Evolutionary conservation across 352 stramenopile genomes (phyloP), one percentile per base, ranked within the genome.

Genomic region (Pythium oligandrum): DNA sequence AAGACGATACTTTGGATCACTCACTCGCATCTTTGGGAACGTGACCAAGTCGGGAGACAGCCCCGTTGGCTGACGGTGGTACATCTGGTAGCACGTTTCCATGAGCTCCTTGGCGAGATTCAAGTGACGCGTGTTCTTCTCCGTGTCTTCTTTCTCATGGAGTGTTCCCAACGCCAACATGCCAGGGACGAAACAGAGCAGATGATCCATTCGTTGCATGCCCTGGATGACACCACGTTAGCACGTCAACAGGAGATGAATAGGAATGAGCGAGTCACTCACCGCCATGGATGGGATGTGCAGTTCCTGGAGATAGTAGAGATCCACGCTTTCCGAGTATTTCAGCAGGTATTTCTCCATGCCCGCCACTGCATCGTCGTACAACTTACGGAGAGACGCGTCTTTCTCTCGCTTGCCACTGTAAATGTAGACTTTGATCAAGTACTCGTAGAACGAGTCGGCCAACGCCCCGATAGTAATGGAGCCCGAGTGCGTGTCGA

Each of bases 401-500:
- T 95, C 86, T 33, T 90, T 54, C 11, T 67, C 30, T 6, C 66
- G 66, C 55, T 87, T 86, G 40, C 93, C 94, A 40, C 90, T 96
- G 76, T 98, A 97, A n/a, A 99, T 65, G 75, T 91, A 99, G 38
- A 96, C 78, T 72, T 99, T 99, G 40, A 99, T 68, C 50, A 99
- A 71, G 69, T 99, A 99, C 72, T 99, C 96, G 67, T 99, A 99
- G 63, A 98, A 97, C 10, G 86, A 98, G 66, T 99, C 97, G 8
- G 88, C 92, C 43, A 97, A 85, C 8, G 95, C 95, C 38, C 96
- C 97, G 61, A 99, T 89, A 8, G 89, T 97, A 51, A 98, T 75
- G n/a, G 49, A 59, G 44, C 47, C 57, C 36, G 49, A 69, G 17
- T 39, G 50, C 44, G 53, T 55, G 33, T 57, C 49, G 54, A 80